Evolutionary conservation across 805 yeast species (phyloP), one percentile per base, ranked within the genome.

Genomic region (Ogataea polymorpha): DNA sequence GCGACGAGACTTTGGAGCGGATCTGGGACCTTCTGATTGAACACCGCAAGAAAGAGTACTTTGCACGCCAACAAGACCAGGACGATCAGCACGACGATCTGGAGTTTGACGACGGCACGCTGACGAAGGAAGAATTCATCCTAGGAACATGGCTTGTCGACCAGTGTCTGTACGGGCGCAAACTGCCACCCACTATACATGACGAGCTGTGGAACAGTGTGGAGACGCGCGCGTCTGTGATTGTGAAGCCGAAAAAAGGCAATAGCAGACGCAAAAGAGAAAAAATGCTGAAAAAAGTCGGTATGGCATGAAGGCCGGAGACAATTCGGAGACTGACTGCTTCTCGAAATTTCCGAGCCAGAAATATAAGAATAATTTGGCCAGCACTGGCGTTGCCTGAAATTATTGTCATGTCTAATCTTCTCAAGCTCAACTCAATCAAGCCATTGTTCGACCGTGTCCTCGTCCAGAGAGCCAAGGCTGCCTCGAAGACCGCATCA

Each of bases 131-230:
- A 26, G 91, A 90, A 48, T 93, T 93, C 54, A 66, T 91, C 23
- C 91, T 90, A n/a, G 99, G 99, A 0, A 90, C 86, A 85, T 93
- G 99, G 99, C 64, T 90, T 4, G 90, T 93, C 2, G 99, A 93
- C 61, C 99, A 93, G 63, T 86, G 96, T 58, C 69, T 93, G 11
- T 93, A 91, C 58, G 99, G 99, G 0, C 71, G 95, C 28, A 93
- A 93, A 59, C 66, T 93, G 35, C 98, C 99, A 0, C 72, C 76
- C 44, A 63, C 63, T 27, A 76, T 93, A 5, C 80, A 75, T 29
- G 77, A 74, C 5, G 74, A 71, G 21, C 80, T 91, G 1, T 93
- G 98, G 98, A 74, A 77, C 31, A 85, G 95, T 60, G 85, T 86
- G 10, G 74, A 74, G 26, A 68, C 66, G 31, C 43, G 37, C 7